Evolutionary conservation across 2,329 filamentous ascomycete species (phyloP), one percentile per base, ranked within the genome.

Genomic region (Didymella pomorum): DNA sequence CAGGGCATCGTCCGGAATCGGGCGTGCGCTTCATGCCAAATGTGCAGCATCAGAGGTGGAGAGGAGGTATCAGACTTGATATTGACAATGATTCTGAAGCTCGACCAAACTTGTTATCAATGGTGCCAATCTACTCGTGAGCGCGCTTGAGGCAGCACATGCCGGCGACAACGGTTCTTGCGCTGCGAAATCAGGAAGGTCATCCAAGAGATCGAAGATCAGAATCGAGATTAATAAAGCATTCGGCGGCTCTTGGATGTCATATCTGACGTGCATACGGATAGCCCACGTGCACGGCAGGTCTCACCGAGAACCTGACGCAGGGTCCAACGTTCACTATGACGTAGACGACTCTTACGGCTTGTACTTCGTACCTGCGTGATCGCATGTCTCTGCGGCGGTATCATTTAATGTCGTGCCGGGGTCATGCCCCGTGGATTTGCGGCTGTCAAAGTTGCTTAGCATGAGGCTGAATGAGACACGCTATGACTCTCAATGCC

Each of bases 391-490:
- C 45, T 58, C 56, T 49, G 35, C 25, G 21, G 23, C 25, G 33
- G 31, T 46, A 50, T 46, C 45, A 54, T n/a, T 31, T 43, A 11
- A 5, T 21, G 41, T 45, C 20, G 28, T 43, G 54, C 45, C 37
- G 45, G 50, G 56, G 50, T 58, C 50, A 58, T 54, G 45, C n/a
- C n/a, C n/a, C n/a, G n/a, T n/a, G n/a, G n/a, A n/a, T n/a, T n/a
- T n/a, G 41, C 45, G 45, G 50, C 56, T 58, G 51, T 58, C 56
- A 58, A 39, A 35, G 20, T 51, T 29, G 56, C 56, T 58, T 54
- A 54, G 58, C 53, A 50, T 56, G 52, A 49, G 58, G 58, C 58
- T 60, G 53, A 56, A 49, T 50, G 58, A 60, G 49, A 56, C 57
- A 60, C 41, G 46, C 43, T 28, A 49, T 50, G 56, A 54, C 50